Conservation (phyloP, 352 stramenopile species). For the Phytophthora fragariaefolia region DNA sequence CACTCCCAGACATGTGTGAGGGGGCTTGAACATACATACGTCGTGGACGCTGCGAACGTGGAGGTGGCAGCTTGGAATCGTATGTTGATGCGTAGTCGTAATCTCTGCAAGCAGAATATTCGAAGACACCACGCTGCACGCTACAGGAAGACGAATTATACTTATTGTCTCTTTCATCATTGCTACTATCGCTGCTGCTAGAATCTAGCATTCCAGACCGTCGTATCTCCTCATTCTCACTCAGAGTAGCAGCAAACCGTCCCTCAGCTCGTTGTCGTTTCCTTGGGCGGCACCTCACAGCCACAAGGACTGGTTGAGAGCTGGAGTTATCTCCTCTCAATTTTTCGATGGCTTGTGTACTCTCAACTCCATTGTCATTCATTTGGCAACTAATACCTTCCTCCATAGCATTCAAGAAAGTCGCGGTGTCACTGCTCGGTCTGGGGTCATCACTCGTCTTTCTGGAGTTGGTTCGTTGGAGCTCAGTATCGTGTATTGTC, state of each 20-base stretch:
- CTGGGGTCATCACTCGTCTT: neutral
- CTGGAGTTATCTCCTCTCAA: constrained; percentile 6
- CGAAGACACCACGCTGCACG: constrained; percentile 38
- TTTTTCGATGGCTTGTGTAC: neutral
- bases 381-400: neutral
- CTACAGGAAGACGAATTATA: constrained; percentile 5
- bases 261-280: constrained; percentile 25
- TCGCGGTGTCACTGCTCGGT: neutral
- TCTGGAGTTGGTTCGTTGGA: neutral
- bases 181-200: constrained; percentile 16
- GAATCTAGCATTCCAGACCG: constrained; percentile 5
- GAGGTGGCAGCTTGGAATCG: constrained; percentile 23
- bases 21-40: constrained; percentile 36
- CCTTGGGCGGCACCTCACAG: constrained; percentile 58
- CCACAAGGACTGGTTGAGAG: constrained; percentile 54
- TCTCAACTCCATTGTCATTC: neutral
- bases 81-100: constrained; percentile 16
- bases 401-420: neutral
- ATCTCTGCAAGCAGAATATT: constrained; percentile 28
- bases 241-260: constrained; percentile 6
- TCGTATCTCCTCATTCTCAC: constrained; percentile 13
- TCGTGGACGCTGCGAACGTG: constrained; percentile 29
- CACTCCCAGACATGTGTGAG: constrained; percentile 2
- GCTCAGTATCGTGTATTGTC: constrained; percentile 4
- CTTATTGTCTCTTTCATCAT: constrained; percentile 18